Evolutionary conservation across 208 protist species (phyloP).

Genomic region (Leishmania gerbilli): DNA sequence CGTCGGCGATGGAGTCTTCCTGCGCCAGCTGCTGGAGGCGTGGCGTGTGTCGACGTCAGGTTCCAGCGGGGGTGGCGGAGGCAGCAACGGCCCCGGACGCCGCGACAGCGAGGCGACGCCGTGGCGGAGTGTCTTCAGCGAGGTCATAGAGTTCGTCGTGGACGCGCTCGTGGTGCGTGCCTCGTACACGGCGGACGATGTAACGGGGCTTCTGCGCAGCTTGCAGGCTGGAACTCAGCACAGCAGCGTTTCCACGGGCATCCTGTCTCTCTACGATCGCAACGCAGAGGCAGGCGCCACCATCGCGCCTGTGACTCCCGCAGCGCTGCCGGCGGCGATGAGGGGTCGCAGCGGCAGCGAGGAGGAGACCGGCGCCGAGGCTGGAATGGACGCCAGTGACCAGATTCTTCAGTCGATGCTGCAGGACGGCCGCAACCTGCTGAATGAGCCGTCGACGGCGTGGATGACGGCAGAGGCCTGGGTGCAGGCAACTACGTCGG

Average conservation of each 20-base stretch:
- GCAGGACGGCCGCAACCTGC: slow-evolving; percentile 25
- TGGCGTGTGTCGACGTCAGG: slow-evolving; percentile 21
- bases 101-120: slow-evolving; percentile 15
- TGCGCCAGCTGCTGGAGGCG: slow-evolving; percentile 35
- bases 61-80: slow-evolving; percentile 7
- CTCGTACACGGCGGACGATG: slow-evolving; percentile 10
- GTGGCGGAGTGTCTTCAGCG: slow-evolving; percentile 24
- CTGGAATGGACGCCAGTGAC: slow-evolving; percentile 10
- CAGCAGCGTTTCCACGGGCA: slow-evolving; percentile 14
- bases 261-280: slow-evolving; percentile 32
- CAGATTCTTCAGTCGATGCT: slow-evolving; percentile 33
- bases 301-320: neutral
- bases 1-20: slow-evolving; percentile 31
- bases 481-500: slow-evolving; percentile 11
- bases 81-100: slow-evolving; percentile 6
- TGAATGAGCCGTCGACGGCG: slow-evolving; percentile 24
- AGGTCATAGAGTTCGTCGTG: slow-evolving; percentile 20
- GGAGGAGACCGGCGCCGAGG: neutral
- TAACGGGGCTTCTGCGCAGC: slow-evolving; percentile 21
- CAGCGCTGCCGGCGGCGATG: neutral
- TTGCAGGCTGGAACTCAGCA: slow-evolving; percentile 9
- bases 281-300: slow-evolving; percentile 20
- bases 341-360: neutral
- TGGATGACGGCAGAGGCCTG: slow-evolving; percentile 37
- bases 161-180: slow-evolving; percentile 28